Evolutionary conservation across 2,329 filamentous ascomycete species (phyloP).

Genomic region (Botrytis pseudocinerea): DNA sequence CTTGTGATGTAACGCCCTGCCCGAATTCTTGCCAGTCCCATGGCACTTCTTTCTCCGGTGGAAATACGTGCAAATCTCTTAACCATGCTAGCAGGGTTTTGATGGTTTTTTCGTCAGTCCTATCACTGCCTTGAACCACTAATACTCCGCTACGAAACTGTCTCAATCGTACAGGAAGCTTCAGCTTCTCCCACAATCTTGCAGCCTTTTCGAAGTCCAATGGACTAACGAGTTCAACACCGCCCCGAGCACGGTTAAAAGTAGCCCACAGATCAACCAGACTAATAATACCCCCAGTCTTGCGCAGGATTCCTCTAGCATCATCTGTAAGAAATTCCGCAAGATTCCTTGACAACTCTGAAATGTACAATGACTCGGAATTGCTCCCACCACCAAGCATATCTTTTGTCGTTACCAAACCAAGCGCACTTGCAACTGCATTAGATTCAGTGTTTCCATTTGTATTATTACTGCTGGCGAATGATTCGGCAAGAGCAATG

Average conservation of each 20-base stretch:
- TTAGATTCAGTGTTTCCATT: conserved; percentile 69
- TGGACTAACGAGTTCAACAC: conserved; percentile 91
- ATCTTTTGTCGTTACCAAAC: conserved; percentile 91
- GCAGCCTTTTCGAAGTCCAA: conserved; percentile 90
- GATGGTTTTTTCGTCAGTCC: conserved; percentile 89
- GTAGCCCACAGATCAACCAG: conserved; percentile 91
- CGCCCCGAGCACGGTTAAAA: conserved; percentile 90
- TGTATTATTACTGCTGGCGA: conserved; percentile 62
- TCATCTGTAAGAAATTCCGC: conserved; percentile 91
- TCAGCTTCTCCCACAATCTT: conserved; percentile 81
- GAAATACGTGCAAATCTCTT: conserved; percentile 65
- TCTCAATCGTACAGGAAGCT: conserved; percentile 80
- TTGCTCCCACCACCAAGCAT: conserved; percentile 77
- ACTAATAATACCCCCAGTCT: conserved; percentile 83
- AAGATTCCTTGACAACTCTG: conserved; percentile 78
- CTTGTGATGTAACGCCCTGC: conserved; percentile 83
- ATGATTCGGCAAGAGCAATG: conserved; percentile 85
- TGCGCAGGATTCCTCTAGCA: conserved; percentile 71
- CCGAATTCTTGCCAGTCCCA: conserved; percentile 83
- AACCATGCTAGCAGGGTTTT: conserved; percentile 76
- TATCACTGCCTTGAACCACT: conserved; percentile 84
- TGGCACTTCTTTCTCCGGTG: conserved; percentile 61
- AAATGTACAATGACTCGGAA: conserved; percentile 83
- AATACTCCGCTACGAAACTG: conserved; percentile 93
- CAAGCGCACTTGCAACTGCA: conserved; percentile 75